These are phyloP conservation scores for Oropetium thomaeum DNA, from an alignment of 176 grass and related monocot genomes.

Conservation along the genomic window DNA sequence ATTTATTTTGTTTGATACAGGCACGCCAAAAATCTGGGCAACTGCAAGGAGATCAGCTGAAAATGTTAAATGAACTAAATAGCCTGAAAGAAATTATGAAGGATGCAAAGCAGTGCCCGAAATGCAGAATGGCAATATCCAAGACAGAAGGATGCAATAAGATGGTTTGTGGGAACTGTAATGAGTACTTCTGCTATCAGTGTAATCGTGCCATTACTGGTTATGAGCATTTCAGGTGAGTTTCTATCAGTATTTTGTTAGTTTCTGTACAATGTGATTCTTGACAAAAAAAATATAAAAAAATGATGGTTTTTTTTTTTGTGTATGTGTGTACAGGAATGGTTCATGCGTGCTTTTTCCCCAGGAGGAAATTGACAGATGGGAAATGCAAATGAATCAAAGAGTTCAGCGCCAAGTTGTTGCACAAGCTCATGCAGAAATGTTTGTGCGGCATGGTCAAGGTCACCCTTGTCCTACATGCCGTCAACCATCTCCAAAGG, in stretches of 20 bases:
- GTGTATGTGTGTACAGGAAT: too few species aligned
- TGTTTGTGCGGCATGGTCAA: constrained; percentile 11
- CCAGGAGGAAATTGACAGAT: constrained; percentile 59
- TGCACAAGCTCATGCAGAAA: constrained; percentile 43
- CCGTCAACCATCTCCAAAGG: constrained; percentile 58
- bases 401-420: constrained; percentile 40
- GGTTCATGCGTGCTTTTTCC: constrained; percentile 59
- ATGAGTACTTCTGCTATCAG: constrained; percentile 67
- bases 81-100: constrained; percentile 67
- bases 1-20: constrained; percentile 37
- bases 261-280: background rate
- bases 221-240: constrained; percentile 80
- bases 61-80: constrained; percentile 56
- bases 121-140: constrained; percentile 77
- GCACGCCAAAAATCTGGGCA: constrained; percentile 44
- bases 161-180: constrained; percentile 65
- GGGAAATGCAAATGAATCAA: constrained; percentile 67
- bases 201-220: constrained; percentile 68
- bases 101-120: constrained; percentile 68
- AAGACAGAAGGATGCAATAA: constrained; percentile 86
- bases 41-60: constrained; percentile 41
- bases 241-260: constrained; percentile 22
- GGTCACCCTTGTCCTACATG: constrained; percentile 65
- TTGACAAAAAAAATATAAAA: constrained; percentile 38
- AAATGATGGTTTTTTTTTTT: constrained; percentile 18